Evolutionary conservation across 1,139 yeast genomes (phyloP).

Genomic region (Nakaseomyces sp.): DNA sequence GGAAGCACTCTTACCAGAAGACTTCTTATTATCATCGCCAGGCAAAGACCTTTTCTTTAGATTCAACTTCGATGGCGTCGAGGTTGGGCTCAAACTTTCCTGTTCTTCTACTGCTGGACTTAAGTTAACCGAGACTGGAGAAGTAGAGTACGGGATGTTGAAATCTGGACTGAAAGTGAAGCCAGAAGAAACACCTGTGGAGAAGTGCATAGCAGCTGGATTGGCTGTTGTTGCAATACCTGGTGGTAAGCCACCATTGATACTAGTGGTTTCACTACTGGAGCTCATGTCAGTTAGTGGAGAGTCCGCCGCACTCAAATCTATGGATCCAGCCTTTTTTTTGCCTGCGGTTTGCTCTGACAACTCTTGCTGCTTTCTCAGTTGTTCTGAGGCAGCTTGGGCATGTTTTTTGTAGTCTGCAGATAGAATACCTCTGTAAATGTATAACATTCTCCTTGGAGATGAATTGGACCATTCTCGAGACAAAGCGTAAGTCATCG

Average conservation of each 20-base stretch:
- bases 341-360: constrained; percentile 7
- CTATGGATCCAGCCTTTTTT: constrained; percentile 12
- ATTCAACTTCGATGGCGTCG: constrained; percentile 2
- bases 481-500: constrained; percentile 61
- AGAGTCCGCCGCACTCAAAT: constrained; percentile 6
- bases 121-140: constrained; percentile 68
- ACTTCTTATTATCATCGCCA: background rate
- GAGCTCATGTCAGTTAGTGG: constrained; percentile 6
- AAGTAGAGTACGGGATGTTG: constrained; percentile 57
- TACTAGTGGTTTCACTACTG: constrained; percentile 1
- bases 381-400: constrained; percentile 39
- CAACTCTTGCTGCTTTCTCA: constrained; percentile 20
- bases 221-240: background rate
- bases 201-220: constrained; percentile 3
- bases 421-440: constrained; percentile 67
- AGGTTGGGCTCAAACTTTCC: constrained; percentile 2
- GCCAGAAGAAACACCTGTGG: constrained; percentile 5
- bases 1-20: background rate
- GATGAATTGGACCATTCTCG: constrained; percentile 87
- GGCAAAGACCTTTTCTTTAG: background rate
- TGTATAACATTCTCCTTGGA: constrained; percentile 81
- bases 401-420: constrained; percentile 66
- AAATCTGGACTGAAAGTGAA: constrained; percentile 26
- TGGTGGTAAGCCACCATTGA: background rate
- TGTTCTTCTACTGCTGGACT: constrained; percentile 12